Evolutionary conservation across 768 basidiomycete genomes (phyloP), one percentile per base, ranked within the genome.

Genomic region (Hericium alpestre): DNA sequence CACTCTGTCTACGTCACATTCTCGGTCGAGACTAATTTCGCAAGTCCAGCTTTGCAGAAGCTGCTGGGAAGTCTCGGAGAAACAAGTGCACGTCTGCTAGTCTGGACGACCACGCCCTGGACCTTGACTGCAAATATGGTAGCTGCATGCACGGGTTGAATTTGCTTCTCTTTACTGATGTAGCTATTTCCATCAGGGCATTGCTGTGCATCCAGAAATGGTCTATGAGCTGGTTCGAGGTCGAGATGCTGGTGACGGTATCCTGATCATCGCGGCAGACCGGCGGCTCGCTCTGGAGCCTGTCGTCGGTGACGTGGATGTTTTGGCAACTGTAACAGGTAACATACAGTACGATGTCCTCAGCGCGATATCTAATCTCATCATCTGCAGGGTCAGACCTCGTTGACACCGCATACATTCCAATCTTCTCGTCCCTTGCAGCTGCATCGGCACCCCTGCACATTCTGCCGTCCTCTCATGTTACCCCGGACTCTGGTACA

Each of bases 41-140:
- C 60, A 49, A 55, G 60, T 12, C 55, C 59, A 5, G 38, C 56
- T 23, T 64, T 78, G 49, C 70, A 67, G 22, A 57, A 72, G 15
- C 57, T 76, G 15, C 54, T 78, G 7, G 32, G 32, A 10, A 32
- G 32, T 32, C 61, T 65, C 2, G 66, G 55, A 2, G 54, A 67
- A 61, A 16, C 64, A 51, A 67, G 70, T 2, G 69, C 85, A 11
- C 76, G 77, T 27, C 63, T 96, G 10, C 73, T 93, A 16, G 87
- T 95, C 4, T 99, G 95, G 95, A 98, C 95, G 2, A 98, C 95
- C 3, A 98, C 95, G 0, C 90, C 95, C 1, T 99, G 95, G 95
- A 98, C 92, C 4, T 72, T 98, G 50, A 92, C 90, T 5, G 90
- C 92, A 1, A 98, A 99, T 65, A 92, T 93, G 88, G 93, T 93